Evolutionary conservation across 208 protist genomes (phyloP), one percentile per base, ranked within the genome.

Genomic region (Wallacemonas sp.): DNA sequence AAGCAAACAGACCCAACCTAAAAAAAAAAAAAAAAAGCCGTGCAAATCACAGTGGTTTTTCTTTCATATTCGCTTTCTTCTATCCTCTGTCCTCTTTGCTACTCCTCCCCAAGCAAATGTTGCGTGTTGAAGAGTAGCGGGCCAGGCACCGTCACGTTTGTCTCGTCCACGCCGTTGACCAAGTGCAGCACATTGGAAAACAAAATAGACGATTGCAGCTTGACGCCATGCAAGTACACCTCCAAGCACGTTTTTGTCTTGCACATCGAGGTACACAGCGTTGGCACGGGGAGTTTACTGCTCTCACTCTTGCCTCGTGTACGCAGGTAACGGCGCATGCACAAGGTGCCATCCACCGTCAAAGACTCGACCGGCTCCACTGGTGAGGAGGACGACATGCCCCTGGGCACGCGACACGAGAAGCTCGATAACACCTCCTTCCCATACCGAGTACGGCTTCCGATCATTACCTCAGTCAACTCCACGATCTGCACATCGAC

Each of bases 171-270:
- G 51, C 51, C 31, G n/a, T 38, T 58, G 12, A 58, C n/a, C 28
- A 58, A n/a, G 28, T 58, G 51, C 51, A 58, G 6, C 15, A 58
- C 51, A 21, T 58, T 58, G 8, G 51, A 27, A n/a, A n/a, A 58
- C 17, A 58, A 14, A 19, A 58, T 17, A 5, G 51, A 5, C 5
- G 51, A 26, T 17, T 21, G 30, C 31, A 58, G 31, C 51, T 58
- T 58, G 28, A 58, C 31, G 19, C 51, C 51, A n/a, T 39, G 9
- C 51, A 1, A 2, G 30, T 38, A 2, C 30, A 58, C 51, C 28
- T 58, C 26, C 8, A 58, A 9, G 51, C 51, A 58, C 28, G 51
- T 58, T 19, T 58, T 58, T 2, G 51, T 58, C 51, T 58, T 58
- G 30, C 51, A 58, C 51, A 58, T 58, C 17, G 51, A 58, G 28